Conservation (phyloP, 805 yeast genomes). For the Pichia ethanolica region DNA sequence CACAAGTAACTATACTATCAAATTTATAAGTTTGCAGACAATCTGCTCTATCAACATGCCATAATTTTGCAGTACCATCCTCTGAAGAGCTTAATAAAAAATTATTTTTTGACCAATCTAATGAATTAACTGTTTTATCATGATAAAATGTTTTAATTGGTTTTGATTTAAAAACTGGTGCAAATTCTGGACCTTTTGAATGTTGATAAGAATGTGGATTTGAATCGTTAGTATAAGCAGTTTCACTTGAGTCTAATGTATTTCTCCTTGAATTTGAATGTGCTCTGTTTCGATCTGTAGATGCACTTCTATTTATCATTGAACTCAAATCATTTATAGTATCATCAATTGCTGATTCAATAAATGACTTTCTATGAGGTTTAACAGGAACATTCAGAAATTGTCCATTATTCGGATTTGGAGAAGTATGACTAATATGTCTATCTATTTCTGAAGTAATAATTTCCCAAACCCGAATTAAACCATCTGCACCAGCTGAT, state of each 20-base stretch:
- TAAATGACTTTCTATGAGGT: conserved; percentile 4
- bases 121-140: conserved; percentile 56
- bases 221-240: background rate
- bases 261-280: conserved; percentile 4
- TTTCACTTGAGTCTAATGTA: conserved; percentile 2
- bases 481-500: conserved; percentile 71
- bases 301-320: background rate
- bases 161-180: conserved; percentile 68
- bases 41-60: conserved; percentile 69
- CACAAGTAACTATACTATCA: conserved; percentile 76
- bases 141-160: conserved; percentile 62
- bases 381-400: background rate
- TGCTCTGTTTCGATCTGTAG: background rate
- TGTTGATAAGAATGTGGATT: background rate
- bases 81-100: conserved; percentile 74
- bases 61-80: conserved; percentile 75
- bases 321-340: conserved; percentile 13
- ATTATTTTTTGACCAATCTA: conserved; percentile 86
- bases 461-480: conserved; percentile 71
- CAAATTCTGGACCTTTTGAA: conserved; percentile 32
- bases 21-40: conserved; percentile 62
- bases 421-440: background rate
- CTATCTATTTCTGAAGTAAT: conserved; percentile 66
- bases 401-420: background rate
- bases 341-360: conserved; percentile 8